Conservation (phyloP, 148 eudicot genomes). For the Persicaria tinctoria region DNA sequence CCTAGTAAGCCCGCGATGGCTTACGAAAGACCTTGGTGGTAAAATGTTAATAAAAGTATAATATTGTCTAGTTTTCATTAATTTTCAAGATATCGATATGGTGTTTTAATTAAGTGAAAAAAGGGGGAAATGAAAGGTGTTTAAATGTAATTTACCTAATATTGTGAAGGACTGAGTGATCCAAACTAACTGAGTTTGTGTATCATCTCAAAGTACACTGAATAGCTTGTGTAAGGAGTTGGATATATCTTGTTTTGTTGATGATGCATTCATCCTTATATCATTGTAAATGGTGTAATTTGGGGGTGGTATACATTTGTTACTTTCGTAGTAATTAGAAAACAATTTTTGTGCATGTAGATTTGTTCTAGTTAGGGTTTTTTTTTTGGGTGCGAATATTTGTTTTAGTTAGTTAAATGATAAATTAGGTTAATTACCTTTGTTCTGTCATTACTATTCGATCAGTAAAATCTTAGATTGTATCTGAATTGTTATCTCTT, state of each 20-base stretch:
- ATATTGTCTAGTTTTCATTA: neutral
- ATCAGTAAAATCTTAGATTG: no score
- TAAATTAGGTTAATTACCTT: neutral
- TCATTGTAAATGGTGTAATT: constrained; percentile 7
- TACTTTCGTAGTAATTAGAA: neutral
- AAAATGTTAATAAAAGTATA: neutral
- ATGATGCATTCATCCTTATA: neutral
- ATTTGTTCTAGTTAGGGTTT: neutral
- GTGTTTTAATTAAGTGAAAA: neutral
- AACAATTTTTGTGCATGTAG: neutral
- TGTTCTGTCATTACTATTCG: neutral
- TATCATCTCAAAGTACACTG: neutral
- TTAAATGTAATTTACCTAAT: neutral
- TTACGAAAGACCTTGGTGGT: neutral
- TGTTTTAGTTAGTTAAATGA: no score
- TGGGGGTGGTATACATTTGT: neutral
- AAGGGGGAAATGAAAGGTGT: neutral
- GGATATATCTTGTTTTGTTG: neutral
- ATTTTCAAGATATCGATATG: neutral
- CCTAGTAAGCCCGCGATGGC: no score
- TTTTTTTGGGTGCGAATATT: no score
- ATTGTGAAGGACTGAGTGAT: neutral
- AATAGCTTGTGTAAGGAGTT: neutral
- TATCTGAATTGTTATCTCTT: no score
- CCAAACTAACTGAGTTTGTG: neutral